Evolutionary conservation across 1,284 basidiomycete species (phyloP).

Genomic region (Exobasidium cylindrosporum): DNA sequence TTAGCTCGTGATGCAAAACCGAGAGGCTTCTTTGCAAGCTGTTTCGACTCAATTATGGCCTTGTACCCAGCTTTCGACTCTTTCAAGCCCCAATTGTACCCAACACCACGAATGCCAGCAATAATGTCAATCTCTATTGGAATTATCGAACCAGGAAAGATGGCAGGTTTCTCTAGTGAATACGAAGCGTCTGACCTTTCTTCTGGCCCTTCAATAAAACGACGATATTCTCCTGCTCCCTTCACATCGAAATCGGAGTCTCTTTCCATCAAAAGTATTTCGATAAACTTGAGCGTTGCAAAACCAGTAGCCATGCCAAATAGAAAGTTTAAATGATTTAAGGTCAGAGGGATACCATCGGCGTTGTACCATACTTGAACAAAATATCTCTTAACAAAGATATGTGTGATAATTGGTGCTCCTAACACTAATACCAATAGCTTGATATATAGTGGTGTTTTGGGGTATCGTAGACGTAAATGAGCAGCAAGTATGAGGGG

Average conservation of each 20-base stretch:
- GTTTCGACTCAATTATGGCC: not conserved
- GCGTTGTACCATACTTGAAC: not conserved
- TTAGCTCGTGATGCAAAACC: not conserved
- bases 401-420: not conserved
- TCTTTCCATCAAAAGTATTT: not conserved
- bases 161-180: not conserved
- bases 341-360: not conserved
- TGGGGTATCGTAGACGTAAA: not conserved
- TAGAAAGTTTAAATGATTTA: not conserved
- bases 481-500: not conserved
- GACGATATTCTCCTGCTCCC: not conserved
- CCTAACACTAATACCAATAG: not conserved
- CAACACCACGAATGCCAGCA: constrained; percentile 1
- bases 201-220: not conserved
- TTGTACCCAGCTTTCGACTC: not conserved
- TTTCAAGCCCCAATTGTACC: not conserved
- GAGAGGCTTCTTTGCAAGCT: not conserved
- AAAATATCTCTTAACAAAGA: not conserved
- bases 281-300: not conserved
- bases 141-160: not conserved
- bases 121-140: not conserved
- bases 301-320: constrained; percentile 1
- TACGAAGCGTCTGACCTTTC: not conserved
- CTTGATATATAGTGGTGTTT: not conserved
- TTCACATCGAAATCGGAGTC: not conserved